phyloP scores from a whole-genome alignment of 306 rosid species.

The Trifolium fragiferum region DNA sequence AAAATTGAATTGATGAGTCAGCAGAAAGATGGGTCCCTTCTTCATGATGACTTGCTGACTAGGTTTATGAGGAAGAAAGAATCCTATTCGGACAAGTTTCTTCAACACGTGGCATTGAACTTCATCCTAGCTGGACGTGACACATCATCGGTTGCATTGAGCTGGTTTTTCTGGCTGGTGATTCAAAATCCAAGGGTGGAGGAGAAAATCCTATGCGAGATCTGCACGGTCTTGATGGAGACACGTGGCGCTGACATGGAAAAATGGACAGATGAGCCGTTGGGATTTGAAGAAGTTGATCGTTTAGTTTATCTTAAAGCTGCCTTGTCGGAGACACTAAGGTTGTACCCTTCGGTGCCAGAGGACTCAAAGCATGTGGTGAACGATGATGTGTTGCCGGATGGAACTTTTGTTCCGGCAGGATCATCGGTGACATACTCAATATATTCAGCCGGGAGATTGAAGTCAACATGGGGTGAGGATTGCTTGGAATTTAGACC shows the following conservation, averaged over 20 bases:
- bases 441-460: conserved; percentile 76
- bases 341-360: conserved; percentile 88
- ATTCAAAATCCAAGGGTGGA: conserved; percentile 68
- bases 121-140: conserved; percentile 97
- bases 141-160: conserved; percentile 78
- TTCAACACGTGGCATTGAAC: conserved; percentile 84
- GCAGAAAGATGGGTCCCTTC: conserved; percentile 62
- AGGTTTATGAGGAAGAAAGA: conserved; percentile 91
- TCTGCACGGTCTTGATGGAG: conserved; percentile 61
- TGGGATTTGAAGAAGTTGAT: conserved; percentile 82
- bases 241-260: conserved; percentile 66
- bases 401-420: conserved; percentile 82
- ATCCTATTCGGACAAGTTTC: conserved; percentile 68
- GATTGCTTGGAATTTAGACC: conserved; percentile 82
- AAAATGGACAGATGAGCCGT: conserved; percentile 64
- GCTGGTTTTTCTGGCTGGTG: conserved; percentile 92
- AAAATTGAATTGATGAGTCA: conserved; percentile 76
- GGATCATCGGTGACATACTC: conserved; percentile 89
- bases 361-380: conserved; percentile 87
- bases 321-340: conserved; percentile 78
- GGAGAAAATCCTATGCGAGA: conserved; percentile 63
- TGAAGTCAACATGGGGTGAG: conserved; percentile 84
- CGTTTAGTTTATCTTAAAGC: conserved; percentile 76
- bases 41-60: conserved; percentile 78
- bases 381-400: conserved; percentile 71